Evolutionary conservation across 2,329 filamentous ascomycete species (phyloP), one percentile per base, ranked within the genome.

Genomic region (Clonostachys chloroleuca): DNA sequence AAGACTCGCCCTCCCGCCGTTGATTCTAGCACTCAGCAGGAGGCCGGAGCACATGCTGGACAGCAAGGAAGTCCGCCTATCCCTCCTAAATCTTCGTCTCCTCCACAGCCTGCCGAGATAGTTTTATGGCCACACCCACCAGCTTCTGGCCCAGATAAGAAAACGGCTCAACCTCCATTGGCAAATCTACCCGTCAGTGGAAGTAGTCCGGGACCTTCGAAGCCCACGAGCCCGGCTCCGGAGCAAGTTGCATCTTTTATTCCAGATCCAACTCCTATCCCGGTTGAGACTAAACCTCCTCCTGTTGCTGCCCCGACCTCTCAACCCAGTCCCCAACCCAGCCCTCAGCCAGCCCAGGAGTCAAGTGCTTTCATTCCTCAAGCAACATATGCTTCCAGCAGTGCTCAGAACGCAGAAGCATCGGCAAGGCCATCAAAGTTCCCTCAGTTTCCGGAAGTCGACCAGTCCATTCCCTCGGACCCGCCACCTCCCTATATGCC

Each of bases 401-500:
- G 24, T 30, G 24, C 8, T 30, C 24, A 30, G 24, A 30, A 30
- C 10, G 24, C 24, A 30, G 18, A 17, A 18, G 16, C 44, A 10
- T 40, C 44, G 20, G 13, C 44, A 14, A 35, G 17, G 34, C 44
- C 18, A 24, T 40, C 34, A 9, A 37, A 39, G 44, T 33, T 30
- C 16, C 34, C 34, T 45, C 14, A 24, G 24, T 8, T 17, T 14
- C n/a, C 12, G 33, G 17, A 20, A 33, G 20, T 12, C 12, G 18
- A 24, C 36, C 24, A 16, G 12, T 20, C 24, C 24, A 10, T 30
- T 30, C 8, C 8, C 9, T 30, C 24, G 14, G 42, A 39, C 6
- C 47, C 47, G 18, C 47, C 47, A 10, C 47, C 47, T 12, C 17
- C 47, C 3, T 49, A 49, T 34, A 14, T 35, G 6, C 30, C 16